Percentiles rank a stretch among this genome's conserved stretches.
Evolutionary conservation across 2,329 filamentous ascomycete species (phyloP).

Genomic region (Geoglossum cookeanum): DNA sequence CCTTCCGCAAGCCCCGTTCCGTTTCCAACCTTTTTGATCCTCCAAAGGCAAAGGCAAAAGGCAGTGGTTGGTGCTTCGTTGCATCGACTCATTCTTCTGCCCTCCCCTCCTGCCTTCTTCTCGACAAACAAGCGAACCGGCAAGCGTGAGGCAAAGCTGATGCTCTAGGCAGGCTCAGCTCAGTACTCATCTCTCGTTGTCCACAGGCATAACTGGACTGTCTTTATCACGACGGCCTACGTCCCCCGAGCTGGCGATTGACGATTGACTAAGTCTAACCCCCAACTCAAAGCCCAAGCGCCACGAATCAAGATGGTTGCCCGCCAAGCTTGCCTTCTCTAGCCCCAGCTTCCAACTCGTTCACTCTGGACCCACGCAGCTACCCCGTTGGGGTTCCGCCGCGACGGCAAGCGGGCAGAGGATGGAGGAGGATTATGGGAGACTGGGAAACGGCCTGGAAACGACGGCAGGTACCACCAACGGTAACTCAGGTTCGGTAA

Average conservation of each 20-base stretch:
- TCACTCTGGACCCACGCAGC: slow-evolving; percentile 1
- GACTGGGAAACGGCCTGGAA: slow-evolving; percentile 1
- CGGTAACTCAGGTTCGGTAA: background rate
- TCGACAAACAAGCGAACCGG: background rate
- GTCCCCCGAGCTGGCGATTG: background rate
- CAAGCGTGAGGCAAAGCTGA: background rate
- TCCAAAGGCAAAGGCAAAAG: background rate
- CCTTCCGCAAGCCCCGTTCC: background rate
- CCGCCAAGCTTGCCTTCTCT: background rate
- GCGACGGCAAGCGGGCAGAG: slow-evolving; percentile 2
- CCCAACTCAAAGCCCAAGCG: background rate
- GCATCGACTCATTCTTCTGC: background rate
- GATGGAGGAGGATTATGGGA: slow-evolving; percentile 2
- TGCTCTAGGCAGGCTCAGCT: background rate
- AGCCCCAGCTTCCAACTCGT: background rate
- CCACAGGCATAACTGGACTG: background rate
- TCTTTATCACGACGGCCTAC: background rate
- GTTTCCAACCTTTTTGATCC: background rate
- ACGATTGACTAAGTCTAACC: background rate
- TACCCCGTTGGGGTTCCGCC: slow-evolving; percentile 2
- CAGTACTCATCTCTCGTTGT: background rate
- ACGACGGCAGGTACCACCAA: background rate
- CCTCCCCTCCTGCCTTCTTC: background rate
- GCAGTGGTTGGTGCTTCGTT: background rate
- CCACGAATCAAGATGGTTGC: background rate